These are phyloP conservation scores for Nannochloropsis gaditana DNA, from an alignment of 108 stramenopile species.

Conservation along the genomic window DNA sequence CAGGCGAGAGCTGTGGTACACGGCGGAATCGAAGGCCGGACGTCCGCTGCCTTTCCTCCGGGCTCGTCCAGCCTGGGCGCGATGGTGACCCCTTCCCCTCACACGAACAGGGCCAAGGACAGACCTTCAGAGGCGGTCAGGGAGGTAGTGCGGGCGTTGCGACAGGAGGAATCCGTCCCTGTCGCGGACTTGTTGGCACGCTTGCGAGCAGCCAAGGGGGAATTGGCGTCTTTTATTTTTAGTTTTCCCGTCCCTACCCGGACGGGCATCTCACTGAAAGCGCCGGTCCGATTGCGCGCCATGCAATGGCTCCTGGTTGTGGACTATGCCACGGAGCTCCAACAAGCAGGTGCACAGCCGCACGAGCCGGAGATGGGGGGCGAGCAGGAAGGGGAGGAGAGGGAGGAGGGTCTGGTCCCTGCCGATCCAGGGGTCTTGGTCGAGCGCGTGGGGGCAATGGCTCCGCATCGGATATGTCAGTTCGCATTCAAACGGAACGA, in stretches of 20 bases:
- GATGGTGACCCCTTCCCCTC: no score
- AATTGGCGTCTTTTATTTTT: neutral
- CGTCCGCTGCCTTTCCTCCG: neutral
- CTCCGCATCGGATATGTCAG: slow-evolving; percentile 60
- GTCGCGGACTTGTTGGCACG: slow-evolving; percentile 6
- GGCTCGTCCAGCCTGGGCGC: neutral
- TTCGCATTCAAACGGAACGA: slow-evolving; percentile 84
- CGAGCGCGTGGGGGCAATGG: neutral
- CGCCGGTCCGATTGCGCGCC: neutral
- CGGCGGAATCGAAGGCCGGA: neutral
- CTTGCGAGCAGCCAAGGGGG: neutral
- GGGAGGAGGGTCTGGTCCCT: neutral
- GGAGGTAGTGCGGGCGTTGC: neutral
- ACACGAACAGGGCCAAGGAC: neutral
- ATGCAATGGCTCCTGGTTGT: neutral
- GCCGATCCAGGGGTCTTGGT: neutral
- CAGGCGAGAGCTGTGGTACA: neutral
- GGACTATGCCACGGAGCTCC: slow-evolving; percentile 13
- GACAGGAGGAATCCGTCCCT: neutral
- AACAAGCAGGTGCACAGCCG: neutral
- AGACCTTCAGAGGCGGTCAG: neutral
- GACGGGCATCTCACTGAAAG: neutral
- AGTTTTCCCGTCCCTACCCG: neutral
- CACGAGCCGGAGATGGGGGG: neutral
- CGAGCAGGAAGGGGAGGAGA: neutral